Evolutionary conservation across 805 yeast species (phyloP).

Genomic region (Schwanniomyces yamadae): DNA sequence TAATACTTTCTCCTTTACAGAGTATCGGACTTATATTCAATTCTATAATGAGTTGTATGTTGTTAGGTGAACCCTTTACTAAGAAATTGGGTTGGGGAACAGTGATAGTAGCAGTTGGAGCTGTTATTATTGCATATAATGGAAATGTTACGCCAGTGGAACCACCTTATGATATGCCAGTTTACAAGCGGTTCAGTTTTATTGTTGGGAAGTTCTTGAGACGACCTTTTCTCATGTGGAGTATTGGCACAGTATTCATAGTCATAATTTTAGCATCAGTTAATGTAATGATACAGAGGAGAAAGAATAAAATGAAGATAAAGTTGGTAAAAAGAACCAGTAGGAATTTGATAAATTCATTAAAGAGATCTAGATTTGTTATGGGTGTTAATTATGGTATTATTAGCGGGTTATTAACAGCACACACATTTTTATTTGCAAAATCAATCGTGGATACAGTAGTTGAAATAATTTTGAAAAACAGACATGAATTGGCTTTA

Average conservation of each 20-base stretch:
- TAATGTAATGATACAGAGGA: conserved; percentile 20
- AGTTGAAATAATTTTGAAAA: conserved; percentile 40
- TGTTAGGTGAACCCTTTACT: conserved; percentile 69
- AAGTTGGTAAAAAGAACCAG: conserved; percentile 8
- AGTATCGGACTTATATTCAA: conserved; percentile 88
- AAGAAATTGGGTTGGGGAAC: conserved; percentile 61
- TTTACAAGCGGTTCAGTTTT: conserved; percentile 34
- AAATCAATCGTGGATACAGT: conserved; percentile 75
- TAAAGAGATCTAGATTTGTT: conserved; percentile 27
- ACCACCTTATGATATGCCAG: conserved; percentile 19
- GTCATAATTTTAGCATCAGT: conserved; percentile 24
- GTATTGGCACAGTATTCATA: conserved; percentile 31
- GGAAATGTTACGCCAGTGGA: conserved; percentile 45
- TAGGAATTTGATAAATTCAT: conserved; percentile 7
- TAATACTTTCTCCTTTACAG: conserved; percentile 77
- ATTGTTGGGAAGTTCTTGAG: conserved; percentile 38
- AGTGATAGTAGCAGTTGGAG: conserved; percentile 65
- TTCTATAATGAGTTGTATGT: conserved; percentile 62
- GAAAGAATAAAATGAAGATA: conserved; percentile 7
- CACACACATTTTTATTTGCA: conserved; percentile 84
- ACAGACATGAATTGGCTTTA: conserved; percentile 19
- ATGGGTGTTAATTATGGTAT: conserved; percentile 68
- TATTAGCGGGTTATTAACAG: conserved; percentile 74
- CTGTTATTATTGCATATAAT: conserved; percentile 71
- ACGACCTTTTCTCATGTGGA: conserved; percentile 59